Conservation (phyloP, 768 basidiomycete genomes). For the Gymnopilus junonius region DNA sequence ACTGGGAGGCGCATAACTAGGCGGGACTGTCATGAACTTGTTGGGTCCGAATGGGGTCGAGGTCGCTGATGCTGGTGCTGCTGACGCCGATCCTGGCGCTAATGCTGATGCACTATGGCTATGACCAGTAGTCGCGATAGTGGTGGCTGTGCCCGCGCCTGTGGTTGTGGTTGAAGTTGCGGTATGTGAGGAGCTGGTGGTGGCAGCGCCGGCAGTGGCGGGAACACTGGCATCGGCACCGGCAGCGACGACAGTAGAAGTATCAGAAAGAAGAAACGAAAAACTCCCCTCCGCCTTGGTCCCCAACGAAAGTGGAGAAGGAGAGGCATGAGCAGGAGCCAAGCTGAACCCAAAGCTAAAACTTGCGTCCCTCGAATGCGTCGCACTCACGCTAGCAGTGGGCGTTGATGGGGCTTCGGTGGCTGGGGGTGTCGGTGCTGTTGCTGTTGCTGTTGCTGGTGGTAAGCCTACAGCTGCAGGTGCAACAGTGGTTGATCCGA, state of each 20-base stretch:
- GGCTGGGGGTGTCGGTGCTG: slow-evolving; percentile 35
- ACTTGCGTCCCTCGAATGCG: slow-evolving; percentile 31
- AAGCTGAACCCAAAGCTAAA: slow-evolving; percentile 32
- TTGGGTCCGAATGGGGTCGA: slow-evolving; percentile 42
- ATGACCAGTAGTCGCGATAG: no score
- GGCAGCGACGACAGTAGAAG: not conserved
- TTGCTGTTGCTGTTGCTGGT: not conserved
- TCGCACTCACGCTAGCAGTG: slow-evolving; percentile 11
- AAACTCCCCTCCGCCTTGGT: not conserved
- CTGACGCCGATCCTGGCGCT: not conserved
- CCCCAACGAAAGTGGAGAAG: not conserved
- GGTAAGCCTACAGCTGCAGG: slow-evolving; percentile 2
- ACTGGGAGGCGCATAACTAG: slow-evolving; percentile 35
- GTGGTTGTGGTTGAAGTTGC: not conserved
- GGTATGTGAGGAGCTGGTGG: not conserved
- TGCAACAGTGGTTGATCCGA: no score
- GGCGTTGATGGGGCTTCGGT: slow-evolving; percentile 44
- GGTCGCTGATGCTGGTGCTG: not conserved
- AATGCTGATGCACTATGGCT: not conserved
- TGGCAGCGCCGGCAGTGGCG: not conserved
- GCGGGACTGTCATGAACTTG: slow-evolving; percentile 50
- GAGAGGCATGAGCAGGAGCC: no score
- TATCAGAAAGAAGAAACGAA: not conserved
- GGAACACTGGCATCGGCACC: not conserved
- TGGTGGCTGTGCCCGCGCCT: not conserved